Evolutionary conservation across 495 filamentous ascomycete species (phyloP).

Genomic region (Xylaria intraflava): DNA sequence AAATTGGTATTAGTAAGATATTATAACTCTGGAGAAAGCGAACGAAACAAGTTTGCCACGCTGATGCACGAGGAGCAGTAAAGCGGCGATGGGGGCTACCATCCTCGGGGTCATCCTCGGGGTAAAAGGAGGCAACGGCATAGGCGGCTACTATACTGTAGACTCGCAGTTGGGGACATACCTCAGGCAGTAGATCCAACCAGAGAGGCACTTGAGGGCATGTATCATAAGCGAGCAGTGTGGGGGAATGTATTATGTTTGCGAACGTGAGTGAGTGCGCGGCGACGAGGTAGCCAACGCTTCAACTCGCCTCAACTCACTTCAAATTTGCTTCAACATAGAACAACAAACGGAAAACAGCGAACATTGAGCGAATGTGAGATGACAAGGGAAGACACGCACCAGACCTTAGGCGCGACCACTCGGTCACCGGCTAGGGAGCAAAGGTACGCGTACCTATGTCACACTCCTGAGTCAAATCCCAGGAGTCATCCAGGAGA

Average conservation of each 20-base stretch:
- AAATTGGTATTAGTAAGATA: constrained; percentile 1
- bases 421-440: constrained; percentile 15
- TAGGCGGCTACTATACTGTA: too few relatives aligned
- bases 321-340: background rate
- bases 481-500: background rate
- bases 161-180: background rate
- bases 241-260: too few relatives aligned
- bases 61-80: background rate
- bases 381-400: background rate
- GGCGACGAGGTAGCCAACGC: background rate
- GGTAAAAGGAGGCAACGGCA: background rate
- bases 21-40: background rate
- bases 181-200: background rate
- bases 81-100: background rate
- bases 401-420: background rate
- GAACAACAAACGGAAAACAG: background rate
- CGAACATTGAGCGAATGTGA: constrained; percentile 5
- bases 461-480: background rate
- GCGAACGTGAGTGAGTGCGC: background rate
- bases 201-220: too few relatives aligned
- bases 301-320: background rate
- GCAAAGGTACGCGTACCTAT: too few relatives aligned
- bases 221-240: background rate
- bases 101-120: background rate
- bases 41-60: background rate